Conservation (phyloP, 352 stramenopile genomes). For the Blastocystis sp. region DNA sequence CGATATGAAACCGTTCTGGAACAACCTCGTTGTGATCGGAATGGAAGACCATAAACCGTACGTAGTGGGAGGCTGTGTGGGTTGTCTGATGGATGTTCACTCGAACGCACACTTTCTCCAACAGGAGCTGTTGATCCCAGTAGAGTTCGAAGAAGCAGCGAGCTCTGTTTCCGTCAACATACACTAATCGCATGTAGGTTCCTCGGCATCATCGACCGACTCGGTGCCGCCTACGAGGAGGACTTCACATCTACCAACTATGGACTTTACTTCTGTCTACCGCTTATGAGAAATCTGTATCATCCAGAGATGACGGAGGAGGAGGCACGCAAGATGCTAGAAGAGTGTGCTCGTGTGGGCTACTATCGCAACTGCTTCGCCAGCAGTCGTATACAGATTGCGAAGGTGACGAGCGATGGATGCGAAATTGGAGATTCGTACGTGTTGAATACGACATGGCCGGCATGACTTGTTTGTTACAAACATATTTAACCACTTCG, state of each 20-base stretch:
- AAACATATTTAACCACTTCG: conserved; percentile 22
- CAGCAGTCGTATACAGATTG: conserved; percentile 47
- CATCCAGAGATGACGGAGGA: conserved; percentile 48
- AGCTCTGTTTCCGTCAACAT: conserved; percentile 45
- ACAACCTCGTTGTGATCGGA: conserved; percentile 37
- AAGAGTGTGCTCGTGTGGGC: conserved; percentile 39
- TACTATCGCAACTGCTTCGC: conserved; percentile 53
- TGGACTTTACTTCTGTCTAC: conserved; percentile 50
- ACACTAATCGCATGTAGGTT: conserved; percentile 42
- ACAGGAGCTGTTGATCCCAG: conserved; percentile 11
- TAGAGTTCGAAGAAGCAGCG: not conserved
- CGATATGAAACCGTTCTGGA: conserved; percentile 47
- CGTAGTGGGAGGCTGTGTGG: not conserved
- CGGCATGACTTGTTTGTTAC: conserved; percentile 54
- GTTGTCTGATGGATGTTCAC: not conserved
- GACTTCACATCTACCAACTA: conserved; percentile 33
- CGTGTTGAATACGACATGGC: conserved; percentile 38
- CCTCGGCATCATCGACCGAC: conserved; percentile 31
- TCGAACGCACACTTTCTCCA: not conserved
- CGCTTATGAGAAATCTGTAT: conserved; percentile 25
- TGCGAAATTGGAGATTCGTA: conserved; percentile 39
- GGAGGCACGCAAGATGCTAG: conserved; percentile 33
- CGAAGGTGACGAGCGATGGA: conserved; percentile 46
- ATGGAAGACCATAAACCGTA: conserved; percentile 44
- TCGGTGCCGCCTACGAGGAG: conserved; percentile 38